Percentiles rank a stretch among this genome's conserved stretches.
These are phyloP conservation scores for Claviceps pazoutovae DNA, from an alignment of 2,329 filamentous ascomycete genomes.

Conservation along the genomic window DNA sequence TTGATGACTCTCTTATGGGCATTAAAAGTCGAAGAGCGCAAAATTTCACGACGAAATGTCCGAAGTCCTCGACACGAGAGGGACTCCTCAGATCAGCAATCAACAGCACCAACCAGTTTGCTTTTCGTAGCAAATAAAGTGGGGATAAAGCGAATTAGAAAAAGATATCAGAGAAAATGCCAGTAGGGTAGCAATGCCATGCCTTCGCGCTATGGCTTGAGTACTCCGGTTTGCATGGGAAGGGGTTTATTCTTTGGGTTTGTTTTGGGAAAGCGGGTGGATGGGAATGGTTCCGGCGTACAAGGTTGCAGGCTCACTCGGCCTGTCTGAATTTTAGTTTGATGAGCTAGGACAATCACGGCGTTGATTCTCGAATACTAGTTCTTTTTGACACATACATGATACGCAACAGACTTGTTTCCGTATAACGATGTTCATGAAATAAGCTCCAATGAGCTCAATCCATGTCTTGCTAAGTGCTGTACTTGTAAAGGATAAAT, in stretches of 20 bases:
- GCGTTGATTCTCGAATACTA: too few relatives aligned
- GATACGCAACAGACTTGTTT: too few relatives aligned
- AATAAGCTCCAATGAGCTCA: too few relatives aligned
- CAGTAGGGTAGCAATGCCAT: background rate
- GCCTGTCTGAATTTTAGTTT: background rate
- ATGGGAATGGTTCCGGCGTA: conserved; percentile 5
- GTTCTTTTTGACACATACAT: too few relatives aligned
- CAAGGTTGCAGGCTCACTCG: conserved; percentile 3
- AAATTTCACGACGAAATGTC: conserved; percentile 14
- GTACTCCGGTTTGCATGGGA: background rate
- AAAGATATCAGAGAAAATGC: conserved; percentile 6
- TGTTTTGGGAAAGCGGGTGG: background rate
- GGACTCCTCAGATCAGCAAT: conserved; percentile 11
- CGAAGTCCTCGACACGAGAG: conserved; percentile 13
- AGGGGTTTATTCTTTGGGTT: conserved; percentile 4
- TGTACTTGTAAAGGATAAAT: too few relatives aligned
- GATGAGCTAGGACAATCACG: too few relatives aligned
- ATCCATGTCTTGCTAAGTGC: too few relatives aligned
- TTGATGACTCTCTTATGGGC: conserved; percentile 35
- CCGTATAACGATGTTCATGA: too few relatives aligned
- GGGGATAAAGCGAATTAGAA: conserved; percentile 11
- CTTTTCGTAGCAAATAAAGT: conserved; percentile 13
- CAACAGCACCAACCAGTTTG: conserved; percentile 8
- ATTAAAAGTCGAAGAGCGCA: conserved; percentile 28
- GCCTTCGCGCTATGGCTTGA: too few relatives aligned